Base-by-base conservation (phyloP, 1,284 basidiomycete species). In the Boletus sp. region DNA sequence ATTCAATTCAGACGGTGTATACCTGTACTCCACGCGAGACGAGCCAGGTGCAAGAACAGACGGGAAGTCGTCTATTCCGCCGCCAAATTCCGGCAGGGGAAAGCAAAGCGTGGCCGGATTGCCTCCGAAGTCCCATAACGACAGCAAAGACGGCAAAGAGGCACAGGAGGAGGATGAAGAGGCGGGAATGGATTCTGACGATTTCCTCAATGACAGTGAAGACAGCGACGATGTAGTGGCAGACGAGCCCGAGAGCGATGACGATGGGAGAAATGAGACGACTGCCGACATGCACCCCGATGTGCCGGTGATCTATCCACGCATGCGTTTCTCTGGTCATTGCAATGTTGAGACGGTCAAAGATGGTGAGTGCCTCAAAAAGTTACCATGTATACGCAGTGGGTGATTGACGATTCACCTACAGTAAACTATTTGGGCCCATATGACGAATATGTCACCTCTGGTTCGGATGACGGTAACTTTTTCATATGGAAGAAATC, bases 391-490 rank as follows among this genome's bases (percentile, higher is more conserved):
- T 16, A 13, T 41, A 19, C 5, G 16, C 22, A 29, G 43, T 38
- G 37, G 19, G 45, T 34, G 14, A 45, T 36, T 41, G 37, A 32
- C 40, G 20, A 29, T 41, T 49, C 22, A 34, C 36, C 36, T 26
- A n/a, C 39, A 92, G 91, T 92, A 36, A 93, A 91, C 64, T 94
- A 91, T 61, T 68, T 93, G 29, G 91, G 91, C 0, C 81, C 84
- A 4, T 67, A 70, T 30, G 88, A 93, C 52, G 82, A 92, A 63
- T 88, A 78, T 51, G 78, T 96, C 27, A 74, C 81, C 8, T 91
- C 88, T n/a, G 94, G 94, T 4, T 91, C 86, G 0, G 94, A 97
- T 62, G 92, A 94, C 60, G 94, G 86, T 1, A 82, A 88, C 59
- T 79, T 84, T 65, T 89, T 96, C 66, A 73, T 94, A 9, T 97